phyloP scores from a whole-genome alignment of 179 eudicot genomes.

The Silene coronaria region DNA sequence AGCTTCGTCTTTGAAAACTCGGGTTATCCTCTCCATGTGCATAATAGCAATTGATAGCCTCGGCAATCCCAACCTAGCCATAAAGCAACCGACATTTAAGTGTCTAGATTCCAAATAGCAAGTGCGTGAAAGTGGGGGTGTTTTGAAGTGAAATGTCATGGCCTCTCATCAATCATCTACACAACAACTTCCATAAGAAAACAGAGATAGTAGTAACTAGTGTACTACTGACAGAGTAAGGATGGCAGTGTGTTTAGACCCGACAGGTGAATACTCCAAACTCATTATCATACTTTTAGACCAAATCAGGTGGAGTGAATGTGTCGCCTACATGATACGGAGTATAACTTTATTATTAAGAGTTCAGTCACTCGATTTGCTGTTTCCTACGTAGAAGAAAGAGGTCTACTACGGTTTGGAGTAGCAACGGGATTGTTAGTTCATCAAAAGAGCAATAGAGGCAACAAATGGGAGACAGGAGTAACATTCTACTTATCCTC shows the following conservation, averaged over 20 bases:
- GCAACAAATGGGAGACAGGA: neutral
- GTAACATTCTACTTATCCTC: neutral
- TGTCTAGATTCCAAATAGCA: constrained; percentile 6
- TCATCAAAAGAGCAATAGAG: neutral
- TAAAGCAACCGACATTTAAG: constrained; percentile 12
- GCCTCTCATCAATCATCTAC: neutral
- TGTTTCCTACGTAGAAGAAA: neutral
- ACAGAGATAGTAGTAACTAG: neutral
- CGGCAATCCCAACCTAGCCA: constrained; percentile 74
- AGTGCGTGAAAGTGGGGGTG: neutral
- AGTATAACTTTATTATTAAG: neutral
- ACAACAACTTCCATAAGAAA: neutral
- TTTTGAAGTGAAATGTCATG: neutral
- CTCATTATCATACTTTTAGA: neutral
- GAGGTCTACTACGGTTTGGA: neutral
- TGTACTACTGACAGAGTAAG: neutral
- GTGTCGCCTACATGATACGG: too few relatives aligned
- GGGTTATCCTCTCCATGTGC: constrained; percentile 81
- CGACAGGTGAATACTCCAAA: neutral
- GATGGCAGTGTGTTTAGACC: neutral
- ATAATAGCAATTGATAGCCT: constrained; percentile 88
- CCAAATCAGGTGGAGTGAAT: neutral
- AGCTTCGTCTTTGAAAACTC: constrained; percentile 83
- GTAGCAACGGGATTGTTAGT: neutral
- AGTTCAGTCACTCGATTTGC: neutral